These are phyloP conservation scores for Capsicum chinense DNA, from an alignment of 257 asterid genomes.

Conservation along the genomic window DNA sequence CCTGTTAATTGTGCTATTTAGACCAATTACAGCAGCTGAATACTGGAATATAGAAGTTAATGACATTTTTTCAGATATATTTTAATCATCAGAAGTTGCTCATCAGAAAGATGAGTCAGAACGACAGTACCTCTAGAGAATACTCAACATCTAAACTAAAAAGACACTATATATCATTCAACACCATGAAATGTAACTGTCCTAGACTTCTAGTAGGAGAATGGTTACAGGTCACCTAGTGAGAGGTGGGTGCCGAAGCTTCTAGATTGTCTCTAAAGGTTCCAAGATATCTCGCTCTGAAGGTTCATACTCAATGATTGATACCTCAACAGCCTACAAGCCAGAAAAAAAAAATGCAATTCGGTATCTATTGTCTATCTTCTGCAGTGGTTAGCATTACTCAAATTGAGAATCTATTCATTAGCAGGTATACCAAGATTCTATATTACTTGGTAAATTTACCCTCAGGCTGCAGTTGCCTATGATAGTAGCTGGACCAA, in stretches of 20 bases:
- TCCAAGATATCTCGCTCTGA: slow-evolving; percentile 19
- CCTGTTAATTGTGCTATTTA: not conserved
- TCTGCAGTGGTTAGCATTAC: too few species aligned
- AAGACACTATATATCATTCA: not conserved
- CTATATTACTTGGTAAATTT: not conserved
- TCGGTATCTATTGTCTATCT: not conserved
- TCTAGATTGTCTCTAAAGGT: slow-evolving; percentile 31
- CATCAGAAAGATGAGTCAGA: too few species aligned
- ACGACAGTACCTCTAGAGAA: too few species aligned
- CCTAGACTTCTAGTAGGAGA: too few species aligned
- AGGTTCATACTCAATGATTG: too few species aligned
- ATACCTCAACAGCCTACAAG: not conserved
- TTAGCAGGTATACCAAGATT: too few species aligned
- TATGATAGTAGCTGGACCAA: not conserved
- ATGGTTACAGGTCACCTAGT: slow-evolving; percentile 4
- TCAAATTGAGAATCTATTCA: too few species aligned
- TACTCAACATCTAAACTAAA: too few species aligned
- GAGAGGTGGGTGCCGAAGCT: slow-evolving; percentile 31
- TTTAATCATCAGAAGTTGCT: too few species aligned
- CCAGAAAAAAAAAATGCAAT: not conserved
- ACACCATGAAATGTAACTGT: not conserved
- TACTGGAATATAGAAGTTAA: too few species aligned
- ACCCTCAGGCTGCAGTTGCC: not conserved
- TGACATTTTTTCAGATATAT: too few species aligned
- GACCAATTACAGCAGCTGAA: not conserved